Percentiles rank a stretch among this genome's conserved stretches.
phyloP scores from a whole-genome alignment of 1,139 yeast genomes.

The Suhomyces yuchorum region DNA sequence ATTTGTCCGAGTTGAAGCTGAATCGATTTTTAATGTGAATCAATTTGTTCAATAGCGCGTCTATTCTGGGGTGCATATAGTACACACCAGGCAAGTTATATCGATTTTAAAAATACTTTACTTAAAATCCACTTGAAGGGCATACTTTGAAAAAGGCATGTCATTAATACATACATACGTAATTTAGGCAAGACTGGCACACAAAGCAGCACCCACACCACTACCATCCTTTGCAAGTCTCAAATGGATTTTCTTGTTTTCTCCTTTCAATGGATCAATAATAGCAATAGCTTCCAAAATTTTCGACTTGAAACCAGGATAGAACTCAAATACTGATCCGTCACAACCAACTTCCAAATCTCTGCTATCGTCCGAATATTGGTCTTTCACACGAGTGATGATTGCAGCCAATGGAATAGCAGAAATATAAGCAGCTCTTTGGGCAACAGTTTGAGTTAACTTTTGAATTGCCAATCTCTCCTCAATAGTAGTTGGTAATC shows the following conservation, averaged over 20 bases:
- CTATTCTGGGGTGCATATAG: background rate
- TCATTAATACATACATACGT: background rate
- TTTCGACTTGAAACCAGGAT: conserved; percentile 81
- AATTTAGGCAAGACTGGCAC: conserved; percentile 55
- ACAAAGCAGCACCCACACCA: conserved; percentile 94
- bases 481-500: conserved; percentile 64
- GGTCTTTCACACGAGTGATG: conserved; percentile 39
- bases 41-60: background rate
- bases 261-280: conserved; percentile 71
- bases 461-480: conserved; percentile 74
- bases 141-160: background rate
- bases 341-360: conserved; percentile 92
- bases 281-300: conserved; percentile 72
- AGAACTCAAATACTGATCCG: conserved; percentile 89
- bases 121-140: too few relatives aligned
- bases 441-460: conserved; percentile 75
- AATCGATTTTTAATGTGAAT: background rate
- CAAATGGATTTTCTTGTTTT: conserved; percentile 67
- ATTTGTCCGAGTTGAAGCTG: background rate
- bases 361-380: conserved; percentile 54
- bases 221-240: conserved; percentile 91
- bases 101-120: too few relatives aligned
- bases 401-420: conserved; percentile 90
- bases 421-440: conserved; percentile 82
- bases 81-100: too few relatives aligned